Evolutionary conservation across 306 rosid genomes (phyloP).

Genomic region (Notholithocarpus densiflorus): DNA sequence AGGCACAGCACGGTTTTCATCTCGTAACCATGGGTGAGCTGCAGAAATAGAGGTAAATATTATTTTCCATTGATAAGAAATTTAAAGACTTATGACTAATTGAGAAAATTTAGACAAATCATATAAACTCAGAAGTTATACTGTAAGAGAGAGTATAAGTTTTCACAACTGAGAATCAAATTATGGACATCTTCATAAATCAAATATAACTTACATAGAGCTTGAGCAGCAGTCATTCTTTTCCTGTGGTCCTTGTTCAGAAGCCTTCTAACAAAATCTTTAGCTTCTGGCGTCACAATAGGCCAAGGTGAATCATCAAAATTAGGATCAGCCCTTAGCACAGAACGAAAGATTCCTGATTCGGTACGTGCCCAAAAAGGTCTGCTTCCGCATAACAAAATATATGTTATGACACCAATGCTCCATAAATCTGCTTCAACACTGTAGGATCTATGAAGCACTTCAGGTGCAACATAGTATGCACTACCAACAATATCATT

Average conservation of each 20-base stretch:
- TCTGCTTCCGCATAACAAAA: slow-evolving; percentile 88
- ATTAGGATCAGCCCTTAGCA: slow-evolving; percentile 89
- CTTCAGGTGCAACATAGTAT: slow-evolving; percentile 97
- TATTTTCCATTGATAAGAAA: slow-evolving; percentile 13
- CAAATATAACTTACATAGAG: slow-evolving; percentile 54
- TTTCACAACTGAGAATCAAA: slow-evolving; percentile 12
- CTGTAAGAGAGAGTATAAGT: neutral
- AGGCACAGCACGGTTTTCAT: slow-evolving; percentile 59
- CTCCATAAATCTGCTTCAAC: slow-evolving; percentile 96
- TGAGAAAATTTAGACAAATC: neutral
- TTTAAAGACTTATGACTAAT: neutral
- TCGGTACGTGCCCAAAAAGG: slow-evolving; percentile 98
- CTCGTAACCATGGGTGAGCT: slow-evolving; percentile 96
- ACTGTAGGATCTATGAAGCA: slow-evolving; percentile 88
- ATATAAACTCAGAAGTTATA: neutral
- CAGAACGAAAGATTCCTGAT: slow-evolving; percentile 96
- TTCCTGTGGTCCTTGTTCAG: slow-evolving; percentile 94
- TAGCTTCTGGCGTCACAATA: slow-evolving; percentile 79
- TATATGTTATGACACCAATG: slow-evolving; percentile 89
- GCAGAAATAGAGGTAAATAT: slow-evolving; percentile 36
- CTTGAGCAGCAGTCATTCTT: slow-evolving; percentile 97
- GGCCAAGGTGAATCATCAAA: slow-evolving; percentile 96
- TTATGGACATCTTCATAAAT: slow-evolving; percentile 13
- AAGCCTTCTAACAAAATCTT: slow-evolving; percentile 90
- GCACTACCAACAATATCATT: slow-evolving; percentile 99